Base-by-base conservation (phyloP, 805 yeast genomes). In the Saccharomycopsis sp. region DNA sequence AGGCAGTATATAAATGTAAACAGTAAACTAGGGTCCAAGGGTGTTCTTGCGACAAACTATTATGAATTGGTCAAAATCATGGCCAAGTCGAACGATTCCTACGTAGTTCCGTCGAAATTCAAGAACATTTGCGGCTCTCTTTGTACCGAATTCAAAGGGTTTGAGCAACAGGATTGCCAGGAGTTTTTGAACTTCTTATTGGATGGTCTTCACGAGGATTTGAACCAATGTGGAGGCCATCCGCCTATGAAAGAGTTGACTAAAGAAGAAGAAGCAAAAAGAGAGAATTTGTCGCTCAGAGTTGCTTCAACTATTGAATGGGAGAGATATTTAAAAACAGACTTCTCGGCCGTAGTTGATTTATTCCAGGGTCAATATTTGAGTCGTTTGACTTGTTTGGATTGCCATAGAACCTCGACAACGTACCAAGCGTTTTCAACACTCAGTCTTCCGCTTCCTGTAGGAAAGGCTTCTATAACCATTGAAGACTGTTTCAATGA, bases 221-320 rank as follows among this genome's bases (percentile, higher is more conserved):
- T 89, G 62, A 92, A 92, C 67, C 78, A 79, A 56, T 77, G 78
- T 65, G 89, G 89, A 3, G 75, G 73, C 22, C 80, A 78, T 51
- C 78, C 79, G 1, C 76, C 83, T 44, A 67, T 75, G 42, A 77
- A 80, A 15, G 90, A 84, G 63, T 78, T 87, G 60, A 81, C 85
- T 14, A 84, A 81, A 55, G 84, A 80, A 56, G 94, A 91, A 62
- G 97, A 91, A 67, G 75, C 75, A 42, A 73, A 78, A 15, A 75
- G 97, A 51, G 98, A 92, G 67, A 71, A 72, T 25, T 71, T 89
- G 66, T 87, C 96, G 0, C 77, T 90, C 1, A 77, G 97, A 58
- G 75, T 87, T 24, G 97, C 96, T 0, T 85, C 96, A 0, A 81
- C 94, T 0, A 82, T 90, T 54, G 97, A 92, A 68, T 92, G 98